phyloP scores from a whole-genome alignment of 306 rosid species.

The Sechiopsis laciniata region DNA sequence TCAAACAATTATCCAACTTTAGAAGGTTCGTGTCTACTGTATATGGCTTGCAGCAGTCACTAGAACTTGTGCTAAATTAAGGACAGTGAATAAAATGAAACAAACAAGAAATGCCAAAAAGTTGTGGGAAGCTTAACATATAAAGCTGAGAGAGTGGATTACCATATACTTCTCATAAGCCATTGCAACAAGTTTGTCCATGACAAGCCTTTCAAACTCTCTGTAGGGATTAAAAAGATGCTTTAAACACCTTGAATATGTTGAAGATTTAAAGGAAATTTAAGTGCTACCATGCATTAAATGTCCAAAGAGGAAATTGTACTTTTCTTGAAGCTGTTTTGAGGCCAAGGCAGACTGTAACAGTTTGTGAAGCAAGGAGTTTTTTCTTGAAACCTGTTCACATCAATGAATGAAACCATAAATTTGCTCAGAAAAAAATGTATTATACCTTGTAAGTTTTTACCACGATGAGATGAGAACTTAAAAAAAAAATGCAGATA shows the following conservation, averaged over 20 bases:
- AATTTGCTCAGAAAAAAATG: constrained; percentile 1
- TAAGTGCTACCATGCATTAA: constrained; percentile 23
- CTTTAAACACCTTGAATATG: constrained; percentile 23
- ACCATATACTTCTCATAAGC: constrained; percentile 86
- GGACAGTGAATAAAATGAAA: not conserved
- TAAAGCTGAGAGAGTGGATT: constrained; percentile 31
- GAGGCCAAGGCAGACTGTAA: too few relatives aligned
- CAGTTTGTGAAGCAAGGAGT: too few relatives aligned
- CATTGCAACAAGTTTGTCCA: constrained; percentile 70
- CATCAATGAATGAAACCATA: too few relatives aligned
- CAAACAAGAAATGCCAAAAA: not conserved
- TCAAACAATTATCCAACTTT: not conserved
- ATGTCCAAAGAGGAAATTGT: constrained; percentile 30
- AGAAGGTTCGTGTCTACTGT: not conserved
- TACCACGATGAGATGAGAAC: not conserved
- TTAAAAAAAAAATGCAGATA: not conserved
- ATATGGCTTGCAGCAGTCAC: not conserved
- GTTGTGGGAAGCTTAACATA: constrained; percentile 14
- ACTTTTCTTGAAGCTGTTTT: too few relatives aligned
- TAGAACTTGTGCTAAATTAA: not conserved
- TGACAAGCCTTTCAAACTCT: constrained; percentile 73
- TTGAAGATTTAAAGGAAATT: constrained; percentile 22
- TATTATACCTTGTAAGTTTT: not conserved
- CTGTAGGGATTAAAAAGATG: constrained; percentile 37
- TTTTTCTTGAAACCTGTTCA: too few relatives aligned